phyloP scores from a whole-genome alignment of 768 basidiomycete genomes.

The Austroboletus festivus region DNA sequence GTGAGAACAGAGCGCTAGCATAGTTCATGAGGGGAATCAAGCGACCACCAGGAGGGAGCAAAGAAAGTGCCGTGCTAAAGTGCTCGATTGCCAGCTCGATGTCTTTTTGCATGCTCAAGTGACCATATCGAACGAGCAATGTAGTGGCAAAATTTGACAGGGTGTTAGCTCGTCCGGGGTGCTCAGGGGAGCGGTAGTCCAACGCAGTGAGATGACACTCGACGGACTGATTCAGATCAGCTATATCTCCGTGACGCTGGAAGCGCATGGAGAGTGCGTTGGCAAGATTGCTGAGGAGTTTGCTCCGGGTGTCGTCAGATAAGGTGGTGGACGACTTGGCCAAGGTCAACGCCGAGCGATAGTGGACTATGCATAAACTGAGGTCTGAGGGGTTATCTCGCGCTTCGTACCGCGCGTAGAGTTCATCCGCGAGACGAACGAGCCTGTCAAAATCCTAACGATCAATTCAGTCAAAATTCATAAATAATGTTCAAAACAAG shows the following conservation, averaged over 20 bases:
- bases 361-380: conserved; percentile 25
- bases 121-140: conserved; percentile 27
- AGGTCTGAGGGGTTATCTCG: conserved; percentile 22
- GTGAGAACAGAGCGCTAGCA: conserved; percentile 27
- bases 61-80: conserved; percentile 21
- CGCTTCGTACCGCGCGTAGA: conserved; percentile 24
- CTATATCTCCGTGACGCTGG: conserved; percentile 22
- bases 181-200: conserved; percentile 24
- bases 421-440: conserved; percentile 22
- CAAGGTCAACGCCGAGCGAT: conserved; percentile 25
- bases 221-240: conserved; percentile 28
- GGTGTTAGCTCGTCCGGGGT: conserved; percentile 23
- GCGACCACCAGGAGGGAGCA: conserved; percentile 18
- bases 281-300: conserved; percentile 28
- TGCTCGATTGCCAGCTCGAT: conserved; percentile 29
- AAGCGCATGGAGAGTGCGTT: conserved; percentile 27
- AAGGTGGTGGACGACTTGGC: conserved; percentile 16
- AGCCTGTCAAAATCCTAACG: conserved; percentile 23
- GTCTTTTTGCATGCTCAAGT: conserved; percentile 21
- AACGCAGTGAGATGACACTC: conserved; percentile 27
- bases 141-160: conserved; percentile 30
- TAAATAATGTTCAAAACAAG: neutral
- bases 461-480: neutral
- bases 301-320: conserved; percentile 21
- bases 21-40: conserved; percentile 27